These are phyloP conservation scores for Phialophora tarda DNA, from an alignment of 2,329 filamentous ascomycete genomes.

Conservation along the genomic window DNA sequence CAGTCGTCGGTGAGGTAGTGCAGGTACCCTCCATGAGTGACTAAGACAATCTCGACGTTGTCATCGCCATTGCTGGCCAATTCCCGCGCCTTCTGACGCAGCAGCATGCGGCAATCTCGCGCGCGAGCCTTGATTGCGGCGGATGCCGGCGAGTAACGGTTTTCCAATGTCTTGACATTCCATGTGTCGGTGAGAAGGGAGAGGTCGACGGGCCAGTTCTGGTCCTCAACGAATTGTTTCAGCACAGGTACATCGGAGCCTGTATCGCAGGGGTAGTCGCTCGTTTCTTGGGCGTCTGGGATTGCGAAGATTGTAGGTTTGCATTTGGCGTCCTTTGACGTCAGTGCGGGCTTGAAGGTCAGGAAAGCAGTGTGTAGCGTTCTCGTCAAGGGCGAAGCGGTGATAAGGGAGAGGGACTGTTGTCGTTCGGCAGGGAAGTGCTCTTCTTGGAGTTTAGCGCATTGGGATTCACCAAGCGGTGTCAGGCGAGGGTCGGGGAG, in stretches of 20 bases:
- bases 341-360: slow-evolving; percentile 66
- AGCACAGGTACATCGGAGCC: slow-evolving; percentile 66
- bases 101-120: slow-evolving; percentile 62
- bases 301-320: slow-evolving; percentile 66
- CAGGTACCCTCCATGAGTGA: slow-evolving; percentile 82
- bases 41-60: slow-evolving; percentile 69
- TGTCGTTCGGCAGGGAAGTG: slow-evolving; percentile 63
- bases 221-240: slow-evolving; percentile 63
- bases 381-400: slow-evolving; percentile 77
- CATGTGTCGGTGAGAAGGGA: slow-evolving; percentile 67
- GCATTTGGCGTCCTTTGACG: slow-evolving; percentile 47
- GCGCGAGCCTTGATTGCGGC: slow-evolving; percentile 66
- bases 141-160: slow-evolving; percentile 54
- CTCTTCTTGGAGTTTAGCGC: slow-evolving; percentile 61
- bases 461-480: slow-evolving; percentile 75
- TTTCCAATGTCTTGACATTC: slow-evolving; percentile 66
- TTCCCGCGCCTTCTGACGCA: slow-evolving; percentile 62
- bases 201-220: slow-evolving; percentile 66
- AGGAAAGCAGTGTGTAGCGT: slow-evolving; percentile 79
- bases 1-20: slow-evolving; percentile 87
- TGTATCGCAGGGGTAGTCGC: slow-evolving; percentile 74
- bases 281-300: slow-evolving; percentile 80
- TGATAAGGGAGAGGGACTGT: slow-evolving; percentile 63
- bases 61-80: slow-evolving; percentile 64
- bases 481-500: slow-evolving; percentile 82